Conservation (phyloP, 1,139 yeast genomes). For the Saccharomycopsis crataegensis region DNA sequence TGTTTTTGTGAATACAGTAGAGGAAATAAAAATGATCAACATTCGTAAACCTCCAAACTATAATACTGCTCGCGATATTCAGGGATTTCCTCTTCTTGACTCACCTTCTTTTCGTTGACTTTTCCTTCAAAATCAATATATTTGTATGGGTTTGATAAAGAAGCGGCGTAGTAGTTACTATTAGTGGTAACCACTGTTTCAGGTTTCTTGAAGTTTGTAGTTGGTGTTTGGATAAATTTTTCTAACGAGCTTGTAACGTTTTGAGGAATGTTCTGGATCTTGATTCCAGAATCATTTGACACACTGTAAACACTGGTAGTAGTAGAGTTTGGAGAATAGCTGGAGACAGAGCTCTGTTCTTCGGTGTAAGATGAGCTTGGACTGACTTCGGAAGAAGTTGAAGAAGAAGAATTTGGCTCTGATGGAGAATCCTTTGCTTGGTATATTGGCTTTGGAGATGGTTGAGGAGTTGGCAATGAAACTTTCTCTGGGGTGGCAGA, state of each 20-base stretch:
- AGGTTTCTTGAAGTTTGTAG: slow-evolving; percentile 11
- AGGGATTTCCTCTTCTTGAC: neutral
- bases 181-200: neutral
- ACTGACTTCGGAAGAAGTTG: slow-evolving; percentile 5
- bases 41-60: slow-evolving; percentile 11
- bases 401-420: slow-evolving; percentile 1
- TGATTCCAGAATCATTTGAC: neutral
- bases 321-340: slow-evolving; percentile 9
- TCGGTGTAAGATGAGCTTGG: slow-evolving; percentile 10
- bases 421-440: neutral
- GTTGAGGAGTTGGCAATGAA: neutral
- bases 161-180: neutral
- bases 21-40: neutral
- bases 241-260: slow-evolving; percentile 6
- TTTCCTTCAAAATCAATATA: slow-evolving; percentile 5
- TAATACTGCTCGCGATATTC: slow-evolving; percentile 9
- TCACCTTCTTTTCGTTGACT: neutral
- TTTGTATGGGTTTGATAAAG: slow-evolving; percentile 11
- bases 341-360: slow-evolving; percentile 1
- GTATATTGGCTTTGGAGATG: slow-evolving; percentile 1
- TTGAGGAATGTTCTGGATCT: slow-evolving; percentile 8
- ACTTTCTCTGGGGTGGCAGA: neutral
- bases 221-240: slow-evolving; percentile 16
- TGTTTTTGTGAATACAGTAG: too few species aligned
- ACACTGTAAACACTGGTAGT: slow-evolving; percentile 14